Base-by-base conservation (phyloP, 1,139 yeast species). In the Oligophagozyma castellii region DNA sequence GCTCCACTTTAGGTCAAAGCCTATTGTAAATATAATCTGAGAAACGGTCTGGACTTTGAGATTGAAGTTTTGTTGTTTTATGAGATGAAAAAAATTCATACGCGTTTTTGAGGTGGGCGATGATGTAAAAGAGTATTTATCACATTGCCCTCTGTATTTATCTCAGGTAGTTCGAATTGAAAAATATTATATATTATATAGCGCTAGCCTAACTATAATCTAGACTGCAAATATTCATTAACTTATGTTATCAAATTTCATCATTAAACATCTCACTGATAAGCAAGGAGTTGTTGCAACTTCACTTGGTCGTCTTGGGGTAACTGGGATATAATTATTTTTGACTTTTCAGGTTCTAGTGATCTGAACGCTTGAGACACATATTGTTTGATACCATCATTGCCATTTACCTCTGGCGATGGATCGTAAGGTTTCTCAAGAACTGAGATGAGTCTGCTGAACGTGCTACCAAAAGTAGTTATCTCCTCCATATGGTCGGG, bases 381-480 rank as follows among this genome's bases (percentile, higher is more conserved):
- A 40, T 50, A 64, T 15, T 43, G 37, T 37, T 49, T 54, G 12
- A 53, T 42, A 4, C 54, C 60, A 12, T 51, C 51, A 2, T 61
- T 51, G 24, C 63, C 49, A 32, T 53, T 53, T 14, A 74, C 51
- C 18, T 58, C 59, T 2, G 73, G 64, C 19, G 73, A 54, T 2
- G 95, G 94, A 51, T 89, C 95, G 40, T 69, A 65, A 5, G 73
- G 63, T 37, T 65, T 67, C 12, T 58, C 55, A 22, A 69, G 63
- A 27, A 86, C 73, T 2, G 81, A 67, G 2, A 68, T 70, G 35
- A 89, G 61, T 46, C 69, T 74, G 27, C 93, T 79, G 53, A 71
- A 89, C 29, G 74, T 72, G 0, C 95, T 76, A 2, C 96, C 96
- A 56, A 84, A 89, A 1, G 92, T 63, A 1, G 60, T 42, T n/a